A percentile compares a stretch with the other conserved stretches of the same genome.
Conservation (phyloP, 192 early-diverging fungal species). For the Linnemannia exigua region DNA sequence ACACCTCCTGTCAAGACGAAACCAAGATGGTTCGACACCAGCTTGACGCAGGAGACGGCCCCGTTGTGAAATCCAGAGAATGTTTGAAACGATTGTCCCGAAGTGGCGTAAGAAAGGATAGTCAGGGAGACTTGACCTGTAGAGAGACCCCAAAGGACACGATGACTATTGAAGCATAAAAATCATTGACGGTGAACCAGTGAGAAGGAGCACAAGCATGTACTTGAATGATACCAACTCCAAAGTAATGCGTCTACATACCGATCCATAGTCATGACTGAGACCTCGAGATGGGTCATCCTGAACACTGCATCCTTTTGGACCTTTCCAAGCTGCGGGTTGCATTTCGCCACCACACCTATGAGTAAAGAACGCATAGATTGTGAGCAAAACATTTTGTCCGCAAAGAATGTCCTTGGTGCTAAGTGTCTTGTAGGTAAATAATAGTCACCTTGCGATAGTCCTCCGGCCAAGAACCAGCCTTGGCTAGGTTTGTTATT, state of each 20-base stretch:
- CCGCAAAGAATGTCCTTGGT: neutral
- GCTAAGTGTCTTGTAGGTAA: neutral
- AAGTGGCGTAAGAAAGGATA: constrained; percentile 56
- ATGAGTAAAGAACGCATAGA: neutral
- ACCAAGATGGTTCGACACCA: constrained; percentile 27
- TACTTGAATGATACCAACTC: neutral
- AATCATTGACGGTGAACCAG: neutral
- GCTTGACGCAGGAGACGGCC: constrained; percentile 57
- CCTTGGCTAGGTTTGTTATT: constrained; percentile 36
- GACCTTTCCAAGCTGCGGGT: constrained; percentile 71
- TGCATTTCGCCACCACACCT: constrained; percentile 70
- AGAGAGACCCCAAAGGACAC: constrained; percentile 70
- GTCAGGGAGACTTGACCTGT: constrained; percentile 68
- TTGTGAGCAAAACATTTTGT: no score
- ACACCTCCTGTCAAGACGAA: constrained; percentile 64
- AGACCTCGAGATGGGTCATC: constrained; percentile 60
- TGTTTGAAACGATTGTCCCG: constrained; percentile 57
- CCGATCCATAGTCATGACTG: constrained; percentile 70
- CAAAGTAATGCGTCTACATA: constrained; percentile 24
- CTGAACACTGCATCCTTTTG: constrained; percentile 69
- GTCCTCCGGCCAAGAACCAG: constrained; percentile 66
- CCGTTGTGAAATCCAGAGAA: constrained; percentile 70
- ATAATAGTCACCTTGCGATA: constrained; percentile 60
- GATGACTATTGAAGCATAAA: constrained; percentile 51
- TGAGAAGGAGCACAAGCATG: neutral